A percentile compares a stretch with the other conserved stretches of the same genome.
Evolutionary conservation across 805 yeast species (phyloP).

Genomic region (Monosporozyma servazzii): DNA sequence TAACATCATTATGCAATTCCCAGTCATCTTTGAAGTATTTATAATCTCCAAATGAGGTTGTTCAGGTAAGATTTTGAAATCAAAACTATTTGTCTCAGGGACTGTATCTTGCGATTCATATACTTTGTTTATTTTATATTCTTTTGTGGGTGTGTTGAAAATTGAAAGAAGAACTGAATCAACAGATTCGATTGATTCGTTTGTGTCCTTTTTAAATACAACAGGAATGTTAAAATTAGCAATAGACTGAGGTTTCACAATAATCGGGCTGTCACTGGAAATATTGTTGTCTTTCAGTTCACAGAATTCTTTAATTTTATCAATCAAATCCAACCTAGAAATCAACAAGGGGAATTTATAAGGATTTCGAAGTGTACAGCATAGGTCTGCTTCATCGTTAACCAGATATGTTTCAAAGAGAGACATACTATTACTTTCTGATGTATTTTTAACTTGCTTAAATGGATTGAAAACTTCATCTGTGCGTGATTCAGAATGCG

Average conservation of each 20-base stretch:
- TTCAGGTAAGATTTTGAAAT: slow-evolving; percentile 21
- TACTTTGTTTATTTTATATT: slow-evolving; percentile 4
- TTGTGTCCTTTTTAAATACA: slow-evolving; percentile 13
- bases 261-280: slow-evolving; percentile 18
- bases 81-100: background rate
- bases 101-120: background rate
- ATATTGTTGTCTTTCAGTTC: slow-evolving; percentile 14
- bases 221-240: slow-evolving; percentile 29
- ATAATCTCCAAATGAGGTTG: slow-evolving; percentile 25
- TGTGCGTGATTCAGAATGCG: slow-evolving; percentile 24
- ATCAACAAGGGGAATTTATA: slow-evolving; percentile 65
- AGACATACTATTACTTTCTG: background rate
- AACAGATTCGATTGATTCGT: slow-evolving; percentile 7
- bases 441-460: slow-evolving; percentile 15
- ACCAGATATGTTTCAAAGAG: slow-evolving; percentile 30
- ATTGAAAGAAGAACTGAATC: slow-evolving; percentile 16
- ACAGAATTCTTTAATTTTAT: slow-evolving; percentile 23
- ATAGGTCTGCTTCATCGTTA: slow-evolving; percentile 54
- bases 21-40: slow-evolving; percentile 17
- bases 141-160: slow-evolving; percentile 14
- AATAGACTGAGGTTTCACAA: slow-evolving; percentile 33
- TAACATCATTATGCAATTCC: slow-evolving; percentile 24
- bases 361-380: slow-evolving; percentile 64
- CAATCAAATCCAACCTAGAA: slow-evolving; percentile 35
- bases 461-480: slow-evolving; percentile 52